phyloP scores from a whole-genome alignment of 179 eudicot species.

The Silene noctiflora region DNA sequence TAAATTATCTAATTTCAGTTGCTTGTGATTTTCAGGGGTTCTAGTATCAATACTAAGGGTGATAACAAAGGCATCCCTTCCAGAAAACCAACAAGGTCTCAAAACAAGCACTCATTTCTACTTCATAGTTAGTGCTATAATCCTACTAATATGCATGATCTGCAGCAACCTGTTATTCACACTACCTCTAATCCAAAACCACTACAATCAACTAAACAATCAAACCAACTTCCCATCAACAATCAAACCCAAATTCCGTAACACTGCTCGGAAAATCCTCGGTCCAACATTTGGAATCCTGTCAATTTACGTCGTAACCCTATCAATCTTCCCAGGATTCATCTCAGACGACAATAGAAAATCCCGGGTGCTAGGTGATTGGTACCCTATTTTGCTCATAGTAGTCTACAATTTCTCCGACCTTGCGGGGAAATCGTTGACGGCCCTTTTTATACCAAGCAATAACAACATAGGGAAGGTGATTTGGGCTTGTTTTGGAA shows the following conservation, averaged over 20 bases:
- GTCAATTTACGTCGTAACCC: slow-evolving; percentile 58
- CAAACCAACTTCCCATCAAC: not conserved
- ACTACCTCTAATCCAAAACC: slow-evolving; percentile 62
- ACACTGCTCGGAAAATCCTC: slow-evolving; percentile 43
- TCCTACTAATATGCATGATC: slow-evolving; percentile 53
- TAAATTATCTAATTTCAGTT: not conserved
- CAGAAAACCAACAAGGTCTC: slow-evolving; percentile 60
- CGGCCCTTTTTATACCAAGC: slow-evolving; percentile 46
- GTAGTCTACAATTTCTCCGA: slow-evolving; percentile 61
- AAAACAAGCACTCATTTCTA: slow-evolving; percentile 64
- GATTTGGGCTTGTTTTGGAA: slow-evolving; percentile 61
- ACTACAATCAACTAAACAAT: slow-evolving; percentile 38
- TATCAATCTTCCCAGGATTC: slow-evolving; percentile 85
- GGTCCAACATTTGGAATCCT: slow-evolving; percentile 62
- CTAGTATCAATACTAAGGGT: slow-evolving; percentile 62
- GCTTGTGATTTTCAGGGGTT: slow-evolving; percentile 49
- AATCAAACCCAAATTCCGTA: slow-evolving; percentile 34
- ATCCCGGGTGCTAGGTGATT: slow-evolving; percentile 51
- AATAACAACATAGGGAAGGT: slow-evolving; percentile 37
- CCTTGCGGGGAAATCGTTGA: slow-evolving; percentile 59
- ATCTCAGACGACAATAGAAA: slow-evolving; percentile 52
- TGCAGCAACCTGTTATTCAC: slow-evolving; percentile 57
- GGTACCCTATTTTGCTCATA: slow-evolving; percentile 79
- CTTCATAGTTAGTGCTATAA: slow-evolving; percentile 50
- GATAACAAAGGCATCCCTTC: slow-evolving; percentile 77